Evolutionary conservation across 164 flowering plant genomes (phyloP), one percentile per base, ranked within the genome.

Genomic region (Piper betle): DNA sequence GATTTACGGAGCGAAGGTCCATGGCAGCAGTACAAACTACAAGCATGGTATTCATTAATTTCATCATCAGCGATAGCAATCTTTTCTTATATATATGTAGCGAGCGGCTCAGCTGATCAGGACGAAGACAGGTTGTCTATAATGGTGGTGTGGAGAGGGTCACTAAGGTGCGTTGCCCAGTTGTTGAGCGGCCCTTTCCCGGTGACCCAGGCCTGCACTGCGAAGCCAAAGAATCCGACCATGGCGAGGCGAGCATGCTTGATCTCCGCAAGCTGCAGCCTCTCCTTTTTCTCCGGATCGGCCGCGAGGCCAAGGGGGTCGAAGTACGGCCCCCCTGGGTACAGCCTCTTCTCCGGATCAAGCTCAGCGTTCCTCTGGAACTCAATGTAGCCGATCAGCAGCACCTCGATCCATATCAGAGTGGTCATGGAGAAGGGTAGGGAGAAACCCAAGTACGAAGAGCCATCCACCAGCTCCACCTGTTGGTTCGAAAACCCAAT

Each of bases 191-290:
- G 99, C 16, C 97, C 99, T 68, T 93, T 88, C 4, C 97, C 99
- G n/a, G 99, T 88, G 20, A 67, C 95, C 0, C 89, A 93, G 3
- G 99, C 97, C 64, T 94, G 96, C 57, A 94, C 91, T 0, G 96
- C 99, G 43, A 94, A 94, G 48, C 96, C 97, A 25, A 94, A 71
- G 83, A 86, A 86, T 0, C 69, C 97, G 48, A 93, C 87, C 99
- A 93, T 93, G 78, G 99, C 99, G 0, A 94, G 89, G 62, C 97
- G 81, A 20, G 97, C 96, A 61, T 94, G 99, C 85, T 94, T 90
- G 84, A 94, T 90, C 77, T 94, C 96, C 0, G 99, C 99, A 70
- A 90, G 71, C 70, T 94, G 97, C 20, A 94, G 95, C 16, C 67
- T 73, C 5, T 80, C 84, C 72, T 82, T 90, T 84, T 88, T 91